Evolutionary conservation across 345 rosid genomes (phyloP).

Genomic region (Aurinia saxatilis): DNA sequence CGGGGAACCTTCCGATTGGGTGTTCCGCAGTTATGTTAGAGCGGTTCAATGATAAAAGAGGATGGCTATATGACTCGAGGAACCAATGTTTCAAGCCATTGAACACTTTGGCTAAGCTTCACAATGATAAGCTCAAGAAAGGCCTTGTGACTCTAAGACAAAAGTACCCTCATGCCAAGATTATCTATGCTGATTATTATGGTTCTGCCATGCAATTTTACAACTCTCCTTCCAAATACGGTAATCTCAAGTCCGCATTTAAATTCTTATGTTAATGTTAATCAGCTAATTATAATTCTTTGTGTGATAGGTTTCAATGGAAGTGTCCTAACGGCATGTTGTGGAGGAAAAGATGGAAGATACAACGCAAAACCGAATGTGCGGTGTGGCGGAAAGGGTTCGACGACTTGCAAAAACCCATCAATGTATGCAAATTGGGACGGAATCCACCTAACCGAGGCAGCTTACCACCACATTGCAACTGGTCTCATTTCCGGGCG

Average conservation of each 20-base stretch:
- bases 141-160: slow-evolving; percentile 31
- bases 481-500: slow-evolving; percentile 34
- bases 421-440: slow-evolving; percentile 54
- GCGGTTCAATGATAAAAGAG: slow-evolving; percentile 27
- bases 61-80: slow-evolving; percentile 35
- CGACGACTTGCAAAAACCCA: slow-evolving; percentile 43
- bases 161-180: slow-evolving; percentile 44
- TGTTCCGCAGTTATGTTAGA: slow-evolving; percentile 58
- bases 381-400: slow-evolving; percentile 46
- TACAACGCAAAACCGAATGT: slow-evolving; percentile 46
- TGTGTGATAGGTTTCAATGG: slow-evolving; percentile 2
- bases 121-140: slow-evolving; percentile 40
- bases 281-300: too few relatives aligned
- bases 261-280: too few relatives aligned
- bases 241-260: slow-evolving; percentile 18
- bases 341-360: slow-evolving; percentile 59
- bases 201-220: slow-evolving; percentile 34
- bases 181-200: slow-evolving; percentile 53
- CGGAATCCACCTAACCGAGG: slow-evolving; percentile 66
- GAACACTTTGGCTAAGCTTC: slow-evolving; percentile 44
- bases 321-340: slow-evolving; percentile 33
- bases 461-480: slow-evolving; percentile 51
- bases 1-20: slow-evolving; percentile 62
- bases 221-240: slow-evolving; percentile 40
- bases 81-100: slow-evolving; percentile 44